Conservation (phyloP, 2,329 filamentous ascomycete genomes). For the Biscogniauxia mediterranea region DNA sequence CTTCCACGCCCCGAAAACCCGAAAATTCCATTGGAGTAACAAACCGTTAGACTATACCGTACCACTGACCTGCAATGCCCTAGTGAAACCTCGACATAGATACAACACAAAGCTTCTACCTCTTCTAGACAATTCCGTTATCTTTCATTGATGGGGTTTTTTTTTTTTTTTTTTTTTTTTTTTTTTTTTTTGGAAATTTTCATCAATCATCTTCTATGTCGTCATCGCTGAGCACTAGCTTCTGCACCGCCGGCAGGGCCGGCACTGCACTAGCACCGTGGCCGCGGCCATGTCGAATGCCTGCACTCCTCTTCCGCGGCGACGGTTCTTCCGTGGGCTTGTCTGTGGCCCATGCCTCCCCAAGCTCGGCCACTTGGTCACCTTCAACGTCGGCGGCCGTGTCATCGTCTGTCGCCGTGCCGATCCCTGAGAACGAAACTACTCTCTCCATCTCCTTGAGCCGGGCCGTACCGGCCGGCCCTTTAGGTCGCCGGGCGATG, state of each 20-base stretch:
- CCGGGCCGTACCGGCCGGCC: slow-evolving; percentile 35
- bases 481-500: slow-evolving; percentile 52
- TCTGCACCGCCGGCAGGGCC: slow-evolving; percentile 51
- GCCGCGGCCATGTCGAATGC: slow-evolving; percentile 35
- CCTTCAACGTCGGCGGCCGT: slow-evolving; percentile 35
- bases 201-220: slow-evolving; percentile 71
- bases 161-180: no score
- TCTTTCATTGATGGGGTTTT: no score
- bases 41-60: background rate
- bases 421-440: slow-evolving; percentile 62
- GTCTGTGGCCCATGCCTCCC: slow-evolving; percentile 61
- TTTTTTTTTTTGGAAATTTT: no score
- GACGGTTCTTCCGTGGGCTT: slow-evolving; percentile 54
- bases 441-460: slow-evolving; percentile 65
- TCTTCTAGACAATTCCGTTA: no score
- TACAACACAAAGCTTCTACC: no score
- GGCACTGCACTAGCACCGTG: slow-evolving; percentile 25
- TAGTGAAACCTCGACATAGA: no score
- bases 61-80: background rate
- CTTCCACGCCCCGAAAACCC: background rate
- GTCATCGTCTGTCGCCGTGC: slow-evolving; percentile 32
- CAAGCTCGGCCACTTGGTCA: slow-evolving; percentile 44
- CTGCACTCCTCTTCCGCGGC: slow-evolving; percentile 44
- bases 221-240: slow-evolving; percentile 74
- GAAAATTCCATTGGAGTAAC: background rate